Evolutionary conservation across 1,284 basidiomycete species (phyloP), one percentile per base, ranked within the genome.

Genomic region (Ceratobasidium sp.): DNA sequence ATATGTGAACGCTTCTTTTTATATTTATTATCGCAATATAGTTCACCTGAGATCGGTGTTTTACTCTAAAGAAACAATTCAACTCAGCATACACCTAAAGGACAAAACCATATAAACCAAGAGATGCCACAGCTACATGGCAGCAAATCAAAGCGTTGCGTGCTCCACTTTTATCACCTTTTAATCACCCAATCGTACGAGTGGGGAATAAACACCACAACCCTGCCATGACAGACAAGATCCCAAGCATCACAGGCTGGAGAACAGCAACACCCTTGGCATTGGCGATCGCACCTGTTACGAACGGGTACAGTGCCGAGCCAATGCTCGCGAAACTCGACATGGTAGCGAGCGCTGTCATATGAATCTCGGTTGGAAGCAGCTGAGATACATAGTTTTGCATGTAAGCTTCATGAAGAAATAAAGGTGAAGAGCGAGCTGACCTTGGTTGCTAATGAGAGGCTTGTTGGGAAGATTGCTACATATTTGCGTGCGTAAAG

Each of bases 121-220:
- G 8, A 26, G 28, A 46, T 14, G 21, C 16, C 4, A 14, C 9
- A 26, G 8, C 3, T 50, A 8, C 39, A 50, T 23, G 8, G 21
- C 8, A 9, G 21, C 48, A 9, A 26, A 23, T 26, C n/a, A n/a
- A n/a, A n/a, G n/a, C n/a, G n/a, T n/a, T n/a, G n/a, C n/a, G n/a
- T n/a, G n/a, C n/a, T n/a, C n/a, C n/a, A n/a, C n/a, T n/a, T 39
- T 6, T 39, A 39, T 39, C 36, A 6, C 6, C 36, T 39, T 39
- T 6, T 39, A 6, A 39, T 39, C 36, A 39, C 14, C 36, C 36
- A 14, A 39, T 39, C 6, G 8, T 39, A 39, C 36, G 36, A 14
- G 83, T 83, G 2, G 85, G 85, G 73, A 87, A 85, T 57, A 85
- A 75, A 14, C 77, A 78, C 86, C 86, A 88, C 16, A 84, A 71